These are phyloP conservation scores for Fraxinus angustifolia DNA, from an alignment of 305 asterid genomes.

Conservation along the genomic window DNA sequence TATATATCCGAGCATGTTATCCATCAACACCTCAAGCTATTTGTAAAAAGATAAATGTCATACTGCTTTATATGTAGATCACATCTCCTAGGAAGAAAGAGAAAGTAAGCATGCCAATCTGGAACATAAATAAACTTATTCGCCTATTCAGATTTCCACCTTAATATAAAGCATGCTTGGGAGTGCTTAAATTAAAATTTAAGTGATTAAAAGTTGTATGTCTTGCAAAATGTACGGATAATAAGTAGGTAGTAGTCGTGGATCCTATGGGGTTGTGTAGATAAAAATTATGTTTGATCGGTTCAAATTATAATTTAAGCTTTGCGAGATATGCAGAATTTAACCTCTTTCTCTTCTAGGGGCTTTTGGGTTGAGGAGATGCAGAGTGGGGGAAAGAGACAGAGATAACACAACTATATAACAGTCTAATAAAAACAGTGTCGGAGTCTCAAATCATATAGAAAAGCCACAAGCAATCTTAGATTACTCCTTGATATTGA, in stretches of 20 bases:
- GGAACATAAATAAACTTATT: not conserved
- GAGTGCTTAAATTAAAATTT: not conserved
- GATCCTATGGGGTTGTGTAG: too few species aligned
- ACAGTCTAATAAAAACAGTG: not conserved
- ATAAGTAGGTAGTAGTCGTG: too few species aligned
- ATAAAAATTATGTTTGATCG: not conserved
- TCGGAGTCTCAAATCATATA: slow-evolving; percentile 5
- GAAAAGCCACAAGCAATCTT: slow-evolving; percentile 10
- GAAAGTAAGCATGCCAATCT: not conserved
- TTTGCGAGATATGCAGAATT: not conserved
- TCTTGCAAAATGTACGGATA: not conserved
- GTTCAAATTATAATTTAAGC: too few species aligned
- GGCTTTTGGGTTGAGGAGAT: not conserved
- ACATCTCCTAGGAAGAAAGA: not conserved
- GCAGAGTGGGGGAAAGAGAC: not conserved
- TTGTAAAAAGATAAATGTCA: not conserved
- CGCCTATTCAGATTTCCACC: not conserved
- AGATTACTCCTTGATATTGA: not conserved
- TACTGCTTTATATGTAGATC: not conserved
- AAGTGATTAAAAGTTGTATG: not conserved
- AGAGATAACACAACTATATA: not conserved
- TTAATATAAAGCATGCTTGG: not conserved
- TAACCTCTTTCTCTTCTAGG: not conserved
- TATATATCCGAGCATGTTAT: not conserved
- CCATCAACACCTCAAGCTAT: not conserved